phyloP scores from a whole-genome alignment of 2,329 filamentous ascomycete genomes.

The Phaeomoniella chlamydospora region DNA sequence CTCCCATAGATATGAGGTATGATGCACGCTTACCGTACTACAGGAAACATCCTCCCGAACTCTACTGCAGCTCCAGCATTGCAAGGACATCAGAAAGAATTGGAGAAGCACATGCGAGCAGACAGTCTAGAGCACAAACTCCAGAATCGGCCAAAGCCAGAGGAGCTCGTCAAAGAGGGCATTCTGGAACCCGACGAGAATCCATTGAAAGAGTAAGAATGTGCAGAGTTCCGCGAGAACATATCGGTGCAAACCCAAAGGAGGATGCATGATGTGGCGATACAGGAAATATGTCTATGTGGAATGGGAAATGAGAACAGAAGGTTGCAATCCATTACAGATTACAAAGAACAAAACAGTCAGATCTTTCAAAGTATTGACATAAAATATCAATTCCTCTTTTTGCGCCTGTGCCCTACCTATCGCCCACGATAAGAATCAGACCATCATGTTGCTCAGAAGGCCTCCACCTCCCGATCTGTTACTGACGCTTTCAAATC shows the following conservation, averaged over 20 bases:
- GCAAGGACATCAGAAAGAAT: conserved; percentile 66
- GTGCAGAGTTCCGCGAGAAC: too few species aligned
- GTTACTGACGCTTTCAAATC: conserved; percentile 37
- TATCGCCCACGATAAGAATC: too few species aligned
- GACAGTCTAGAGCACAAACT: conserved; percentile 82
- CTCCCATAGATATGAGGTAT: conserved; percentile 2
- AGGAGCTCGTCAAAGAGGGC: conserved; percentile 63
- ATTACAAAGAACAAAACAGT: too few species aligned
- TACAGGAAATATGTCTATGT: too few species aligned
- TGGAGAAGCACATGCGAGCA: conserved; percentile 76
- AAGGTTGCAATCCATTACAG: too few species aligned
- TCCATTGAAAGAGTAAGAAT: conserved; percentile 15
- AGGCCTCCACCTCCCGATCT: conserved; percentile 18
- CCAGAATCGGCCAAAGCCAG: conserved; percentile 59
- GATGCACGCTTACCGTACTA: conserved; percentile 4
- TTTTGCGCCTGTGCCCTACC: too few species aligned
- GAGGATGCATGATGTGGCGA: too few species aligned
- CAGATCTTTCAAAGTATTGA: too few species aligned
- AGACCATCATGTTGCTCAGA: too few species aligned
- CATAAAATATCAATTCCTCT: too few species aligned
- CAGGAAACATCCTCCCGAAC: conserved; percentile 76
- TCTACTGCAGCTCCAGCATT: conserved; percentile 65
- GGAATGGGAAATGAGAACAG: too few species aligned
- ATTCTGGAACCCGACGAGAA: conserved; percentile 55
- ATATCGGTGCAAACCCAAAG: too few species aligned